Base-by-base conservation (phyloP, 805 yeast species). In the Candida quercuum region DNA sequence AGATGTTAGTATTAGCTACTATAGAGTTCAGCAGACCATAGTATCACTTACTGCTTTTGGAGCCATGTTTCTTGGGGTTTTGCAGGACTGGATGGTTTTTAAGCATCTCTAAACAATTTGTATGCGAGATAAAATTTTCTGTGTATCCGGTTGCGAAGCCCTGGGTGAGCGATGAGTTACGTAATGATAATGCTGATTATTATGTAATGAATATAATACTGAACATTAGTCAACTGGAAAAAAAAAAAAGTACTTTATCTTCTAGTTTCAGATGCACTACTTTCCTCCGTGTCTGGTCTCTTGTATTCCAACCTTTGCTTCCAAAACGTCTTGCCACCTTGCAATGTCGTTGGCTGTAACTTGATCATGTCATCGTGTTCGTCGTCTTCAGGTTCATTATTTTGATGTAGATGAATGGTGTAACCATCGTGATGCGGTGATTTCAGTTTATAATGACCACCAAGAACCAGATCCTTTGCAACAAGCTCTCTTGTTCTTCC, bases 401-500 rank as follows among this genome's bases (percentile, higher is more conserved):
- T 37, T 12, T 13, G 20, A 19, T 19, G 15, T 4, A 29, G 16
- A 5, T 19, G 8, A 16, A 29, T 4, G 13, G 8, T 29, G 16
- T 12, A 29, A 5, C 16, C 32, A 7, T 19, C 23, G 5, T 19
- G n/a, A 19, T 18, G 13, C 6, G 22, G n/a, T 45, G 45, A 26
- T 44, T 48, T 28, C 40, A 71, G 23, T 17, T 54, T 52, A 48
- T 73, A 77, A 5, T 53, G 52, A 6, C 75, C 68, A 0, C 83
- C 84, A 4, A 60, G 52, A 14, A 71, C 67, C 40, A 86, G 67
- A 48, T 86, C 93, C 50, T 86, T 86, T 32, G 79, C 67, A 0
- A 82, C 78, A 5, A 86, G 40, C 51, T 86, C 95, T 40, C 93
- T 65, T 0, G 95, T 86, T 56, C 95, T 72, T 8, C 81, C 82